These are phyloP conservation scores for Rhinocladiella similis DNA, from an alignment of 2,329 filamentous ascomycete genomes.

Conservation along the genomic window DNA sequence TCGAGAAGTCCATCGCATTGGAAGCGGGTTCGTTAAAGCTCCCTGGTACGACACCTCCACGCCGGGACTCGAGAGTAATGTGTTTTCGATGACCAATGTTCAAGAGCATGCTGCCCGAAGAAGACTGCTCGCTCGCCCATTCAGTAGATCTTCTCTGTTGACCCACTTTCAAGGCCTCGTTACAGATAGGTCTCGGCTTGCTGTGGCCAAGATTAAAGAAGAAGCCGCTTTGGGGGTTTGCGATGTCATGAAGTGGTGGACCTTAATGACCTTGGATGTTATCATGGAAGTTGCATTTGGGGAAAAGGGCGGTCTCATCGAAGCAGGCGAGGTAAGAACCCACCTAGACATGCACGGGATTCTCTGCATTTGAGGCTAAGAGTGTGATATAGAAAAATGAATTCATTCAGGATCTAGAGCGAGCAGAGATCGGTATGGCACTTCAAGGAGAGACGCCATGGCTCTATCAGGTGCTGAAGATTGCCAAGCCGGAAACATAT, in stretches of 20 bases:
- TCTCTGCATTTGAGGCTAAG: no score
- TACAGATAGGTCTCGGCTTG: constrained; percentile 37
- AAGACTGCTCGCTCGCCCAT: constrained; percentile 43
- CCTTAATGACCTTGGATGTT: constrained; percentile 56
- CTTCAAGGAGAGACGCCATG: constrained; percentile 8
- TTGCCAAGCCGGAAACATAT: no score
- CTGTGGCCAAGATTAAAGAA: constrained; percentile 46
- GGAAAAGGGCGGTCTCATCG: constrained; percentile 55
- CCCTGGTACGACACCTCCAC: constrained; percentile 34
- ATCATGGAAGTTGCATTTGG: constrained; percentile 58
- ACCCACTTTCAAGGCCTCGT: constrained; percentile 36
- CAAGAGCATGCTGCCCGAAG: constrained; percentile 43
- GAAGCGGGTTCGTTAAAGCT: constrained; percentile 37
- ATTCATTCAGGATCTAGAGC: constrained; percentile 44
- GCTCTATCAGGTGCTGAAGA: constrained; percentile 3
- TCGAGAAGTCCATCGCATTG: constrained; percentile 38
- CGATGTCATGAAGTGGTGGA: constrained; percentile 57
- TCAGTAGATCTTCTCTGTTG: constrained; percentile 41
- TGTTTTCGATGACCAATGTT: constrained; percentile 46
- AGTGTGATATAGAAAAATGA: constrained; percentile 39
- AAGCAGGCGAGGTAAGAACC: constrained; percentile 48
- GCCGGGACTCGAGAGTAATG: constrained; percentile 25
- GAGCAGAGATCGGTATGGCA: constrained; percentile 17
- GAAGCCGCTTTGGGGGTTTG: constrained; percentile 50
- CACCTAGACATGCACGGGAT: not conserved